Conservation (phyloP, 768 basidiomycete genomes). For the Tulasnella sp. region DNA sequence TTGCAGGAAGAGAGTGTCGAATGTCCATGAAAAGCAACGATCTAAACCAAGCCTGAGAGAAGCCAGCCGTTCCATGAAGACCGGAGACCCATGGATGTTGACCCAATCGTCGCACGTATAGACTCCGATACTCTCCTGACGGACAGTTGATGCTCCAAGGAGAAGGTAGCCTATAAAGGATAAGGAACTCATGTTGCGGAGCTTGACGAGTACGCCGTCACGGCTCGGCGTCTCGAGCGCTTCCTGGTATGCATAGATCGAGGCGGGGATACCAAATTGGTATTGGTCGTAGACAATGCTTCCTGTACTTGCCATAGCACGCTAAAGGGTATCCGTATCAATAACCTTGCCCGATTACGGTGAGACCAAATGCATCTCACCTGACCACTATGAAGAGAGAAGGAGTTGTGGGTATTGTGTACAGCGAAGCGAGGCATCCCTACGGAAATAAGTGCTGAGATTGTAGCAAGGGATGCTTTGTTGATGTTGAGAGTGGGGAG, state of each 20-base stretch:
- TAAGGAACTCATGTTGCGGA: not conserved
- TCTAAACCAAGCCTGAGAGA: not conserved
- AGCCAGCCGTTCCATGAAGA: not conserved
- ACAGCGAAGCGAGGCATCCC: not conserved
- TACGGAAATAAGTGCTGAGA: not conserved
- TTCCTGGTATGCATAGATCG: not conserved
- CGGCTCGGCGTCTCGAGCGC: not conserved
- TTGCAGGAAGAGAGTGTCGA: not conserved
- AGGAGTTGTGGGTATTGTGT: not conserved
- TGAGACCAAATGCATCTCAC: not conserved
- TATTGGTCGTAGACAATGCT: not conserved
- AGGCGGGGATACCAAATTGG: not conserved
- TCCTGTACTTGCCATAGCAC: not conserved
- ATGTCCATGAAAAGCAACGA: not conserved
- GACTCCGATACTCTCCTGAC: not conserved
- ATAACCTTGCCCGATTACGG: not conserved
- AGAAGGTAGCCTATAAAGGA: not conserved
- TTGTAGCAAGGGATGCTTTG: not conserved
- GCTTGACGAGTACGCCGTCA: not conserved
- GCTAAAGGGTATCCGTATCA: not conserved
- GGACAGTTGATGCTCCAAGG: not conserved
- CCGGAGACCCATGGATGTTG: not conserved
- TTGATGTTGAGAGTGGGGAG: not conserved
- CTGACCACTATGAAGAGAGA: not conserved
- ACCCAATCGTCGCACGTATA: not conserved